phyloP scores from a whole-genome alignment of 352 stramenopile species.

The Globisporangium barbulae region DNA sequence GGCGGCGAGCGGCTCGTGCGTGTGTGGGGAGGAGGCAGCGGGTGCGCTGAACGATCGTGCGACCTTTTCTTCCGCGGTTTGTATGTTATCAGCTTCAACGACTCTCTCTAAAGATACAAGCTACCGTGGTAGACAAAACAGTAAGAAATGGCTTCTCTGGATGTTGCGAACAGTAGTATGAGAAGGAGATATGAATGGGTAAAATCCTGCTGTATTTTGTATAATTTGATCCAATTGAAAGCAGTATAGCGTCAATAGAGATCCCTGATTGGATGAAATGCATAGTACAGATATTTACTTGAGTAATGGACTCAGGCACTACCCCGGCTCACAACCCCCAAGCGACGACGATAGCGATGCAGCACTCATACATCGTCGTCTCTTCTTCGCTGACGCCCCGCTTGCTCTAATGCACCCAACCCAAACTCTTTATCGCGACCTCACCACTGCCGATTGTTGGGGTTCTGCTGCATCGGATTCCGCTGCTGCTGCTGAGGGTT shows the following conservation, averaged over 20 bases:
- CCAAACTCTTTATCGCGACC: background rate
- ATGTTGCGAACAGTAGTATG: background rate
- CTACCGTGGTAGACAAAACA: conserved; percentile 2
- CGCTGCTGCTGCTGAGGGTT: conserved; percentile 42
- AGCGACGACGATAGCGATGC: background rate
- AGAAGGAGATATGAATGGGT: background rate
- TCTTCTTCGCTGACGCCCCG: background rate
- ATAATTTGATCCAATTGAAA: background rate
- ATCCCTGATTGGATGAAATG: conserved; percentile 1
- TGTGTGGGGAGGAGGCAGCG: background rate
- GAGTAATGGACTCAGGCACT: too few relatives aligned
- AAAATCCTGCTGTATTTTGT: background rate
- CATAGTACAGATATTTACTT: conserved; percentile 3
- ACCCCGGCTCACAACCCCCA: background rate
- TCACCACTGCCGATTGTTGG: conserved; percentile 41
- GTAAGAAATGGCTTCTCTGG: background rate
- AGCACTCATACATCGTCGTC: background rate
- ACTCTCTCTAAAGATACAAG: conserved; percentile 10
- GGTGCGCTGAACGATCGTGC: conserved; percentile 4
- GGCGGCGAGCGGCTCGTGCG: background rate
- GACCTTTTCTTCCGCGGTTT: conserved; percentile 15
- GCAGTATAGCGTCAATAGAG: background rate
- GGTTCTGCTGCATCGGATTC: conserved; percentile 54
- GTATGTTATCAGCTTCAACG: conserved; percentile 5
- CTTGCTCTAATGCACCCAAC: background rate